phyloP scores from a whole-genome alignment of 345 rosid genomes.

The Sisymbrium altissimum region DNA sequence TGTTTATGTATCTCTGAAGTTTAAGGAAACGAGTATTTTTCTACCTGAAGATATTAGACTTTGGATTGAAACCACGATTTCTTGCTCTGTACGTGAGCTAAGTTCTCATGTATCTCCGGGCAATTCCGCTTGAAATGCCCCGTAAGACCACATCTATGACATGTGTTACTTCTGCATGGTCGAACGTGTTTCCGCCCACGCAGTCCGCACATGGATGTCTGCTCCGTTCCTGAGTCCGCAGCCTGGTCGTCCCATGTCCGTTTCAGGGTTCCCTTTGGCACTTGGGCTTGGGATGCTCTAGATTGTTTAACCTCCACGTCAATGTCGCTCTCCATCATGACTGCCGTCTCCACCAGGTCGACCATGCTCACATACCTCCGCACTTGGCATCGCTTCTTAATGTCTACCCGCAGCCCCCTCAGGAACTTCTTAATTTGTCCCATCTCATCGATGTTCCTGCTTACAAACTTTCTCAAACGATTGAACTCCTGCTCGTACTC shows the following conservation, averaged over 20 bases:
- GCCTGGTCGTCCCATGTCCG: neutral
- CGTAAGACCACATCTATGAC: neutral
- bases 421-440: neutral
- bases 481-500: conserved; percentile 1
- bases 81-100: too few relatives aligned
- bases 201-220: neutral
- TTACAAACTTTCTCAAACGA: neutral
- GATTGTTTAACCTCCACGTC: neutral
- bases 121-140: neutral
- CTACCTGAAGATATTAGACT: neutral
- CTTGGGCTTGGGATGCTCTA: neutral
- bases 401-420: neutral
- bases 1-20: too few relatives aligned
- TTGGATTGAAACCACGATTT: too few relatives aligned
- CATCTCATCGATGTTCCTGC: neutral
- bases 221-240: neutral
- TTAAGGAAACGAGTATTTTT: neutral
- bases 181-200: neutral
- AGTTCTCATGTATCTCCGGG: neutral
- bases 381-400: neutral
- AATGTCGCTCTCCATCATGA: neutral
- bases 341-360: neutral
- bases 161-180: neutral
- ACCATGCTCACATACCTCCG: neutral
- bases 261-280: neutral